Conservation (phyloP, 1,284 basidiomycete genomes). For the Cutaneotrichosporon cyanovorans region DNA sequence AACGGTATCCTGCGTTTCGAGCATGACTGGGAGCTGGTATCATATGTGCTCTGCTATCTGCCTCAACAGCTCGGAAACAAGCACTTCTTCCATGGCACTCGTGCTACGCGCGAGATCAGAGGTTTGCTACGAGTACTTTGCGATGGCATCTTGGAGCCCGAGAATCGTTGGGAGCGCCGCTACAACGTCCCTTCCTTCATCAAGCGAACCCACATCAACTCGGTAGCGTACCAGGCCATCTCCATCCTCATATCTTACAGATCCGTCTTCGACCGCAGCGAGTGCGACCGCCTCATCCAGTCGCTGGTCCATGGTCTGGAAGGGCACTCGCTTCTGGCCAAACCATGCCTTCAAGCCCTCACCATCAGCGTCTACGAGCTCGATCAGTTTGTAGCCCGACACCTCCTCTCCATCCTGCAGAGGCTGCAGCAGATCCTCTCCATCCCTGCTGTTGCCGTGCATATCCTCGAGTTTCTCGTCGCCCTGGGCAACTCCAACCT, state of each 20-base stretch:
- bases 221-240: constrained; percentile 78
- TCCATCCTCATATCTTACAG: constrained; percentile 85
- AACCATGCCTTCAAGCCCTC: constrained; percentile 85
- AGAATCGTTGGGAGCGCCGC: constrained; percentile 32
- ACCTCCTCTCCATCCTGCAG: constrained; percentile 71
- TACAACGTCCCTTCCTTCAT: constrained; percentile 47
- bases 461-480: constrained; percentile 87
- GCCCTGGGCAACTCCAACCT: constrained; percentile 74
- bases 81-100: constrained; percentile 89
- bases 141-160: constrained; percentile 38
- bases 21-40: constrained; percentile 87
- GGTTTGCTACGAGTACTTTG: constrained; percentile 65
- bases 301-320: constrained; percentile 72
- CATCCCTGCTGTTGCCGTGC: constrained; percentile 84
- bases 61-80: constrained; percentile 91
- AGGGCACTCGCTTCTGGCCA: constrained; percentile 69
- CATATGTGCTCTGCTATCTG: constrained; percentile 84
- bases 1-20: constrained; percentile 66
- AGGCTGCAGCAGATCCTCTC: constrained; percentile 92
- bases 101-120: constrained; percentile 60
- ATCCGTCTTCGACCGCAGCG: constrained; percentile 57
- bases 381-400: constrained; percentile 72
- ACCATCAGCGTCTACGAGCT: constrained; percentile 85
- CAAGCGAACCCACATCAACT: constrained; percentile 76
- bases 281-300: constrained; percentile 65